Percentiles rank a stretch among this genome's conserved stretches.
These are phyloP conservation scores for Kandelia obovata DNA, from an alignment of 345 rosid genomes.

Conservation along the genomic window DNA sequence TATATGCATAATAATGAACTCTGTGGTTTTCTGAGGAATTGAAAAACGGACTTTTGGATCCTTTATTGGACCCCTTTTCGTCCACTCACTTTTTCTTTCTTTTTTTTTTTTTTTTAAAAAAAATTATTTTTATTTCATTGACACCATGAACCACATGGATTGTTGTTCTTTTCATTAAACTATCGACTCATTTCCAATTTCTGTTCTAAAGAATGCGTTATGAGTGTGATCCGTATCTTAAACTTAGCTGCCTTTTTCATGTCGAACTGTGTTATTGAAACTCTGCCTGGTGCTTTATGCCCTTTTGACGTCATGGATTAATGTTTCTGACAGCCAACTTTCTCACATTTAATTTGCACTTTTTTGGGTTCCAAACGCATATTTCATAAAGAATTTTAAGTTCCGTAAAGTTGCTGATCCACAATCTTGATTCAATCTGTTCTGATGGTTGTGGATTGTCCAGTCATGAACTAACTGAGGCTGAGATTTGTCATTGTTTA, in stretches of 20 bases:
- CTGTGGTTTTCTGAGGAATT: neutral
- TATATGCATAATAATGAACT: neutral
- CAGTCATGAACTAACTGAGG: slow-evolving; percentile 12
- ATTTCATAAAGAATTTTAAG: neutral
- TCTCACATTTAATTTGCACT: neutral
- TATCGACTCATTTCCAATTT: too few relatives aligned
- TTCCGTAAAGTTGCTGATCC: slow-evolving; percentile 5
- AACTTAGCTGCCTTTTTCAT: too few relatives aligned
- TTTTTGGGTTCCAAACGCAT: neutral
- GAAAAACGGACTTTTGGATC: neutral
- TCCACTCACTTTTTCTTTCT: neutral
- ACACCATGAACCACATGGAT: neutral
- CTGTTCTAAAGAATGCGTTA: too few relatives aligned
- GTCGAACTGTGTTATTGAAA: too few relatives aligned
- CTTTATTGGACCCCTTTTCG: neutral
- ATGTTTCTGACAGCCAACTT: neutral
- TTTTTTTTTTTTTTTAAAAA: neutral
- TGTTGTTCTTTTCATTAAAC: too few relatives aligned
- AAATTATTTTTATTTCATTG: neutral
- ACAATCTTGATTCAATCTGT: slow-evolving; percentile 11
- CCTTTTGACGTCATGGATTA: too few relatives aligned
- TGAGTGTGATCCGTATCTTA: too few relatives aligned
- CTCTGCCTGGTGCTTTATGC: too few relatives aligned
- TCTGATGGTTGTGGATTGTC: slow-evolving; percentile 28
- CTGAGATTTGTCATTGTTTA: slow-evolving; percentile 12